phyloP scores from a whole-genome alignment of 352 stramenopile species.

The Phytophthora megakarya region DNA sequence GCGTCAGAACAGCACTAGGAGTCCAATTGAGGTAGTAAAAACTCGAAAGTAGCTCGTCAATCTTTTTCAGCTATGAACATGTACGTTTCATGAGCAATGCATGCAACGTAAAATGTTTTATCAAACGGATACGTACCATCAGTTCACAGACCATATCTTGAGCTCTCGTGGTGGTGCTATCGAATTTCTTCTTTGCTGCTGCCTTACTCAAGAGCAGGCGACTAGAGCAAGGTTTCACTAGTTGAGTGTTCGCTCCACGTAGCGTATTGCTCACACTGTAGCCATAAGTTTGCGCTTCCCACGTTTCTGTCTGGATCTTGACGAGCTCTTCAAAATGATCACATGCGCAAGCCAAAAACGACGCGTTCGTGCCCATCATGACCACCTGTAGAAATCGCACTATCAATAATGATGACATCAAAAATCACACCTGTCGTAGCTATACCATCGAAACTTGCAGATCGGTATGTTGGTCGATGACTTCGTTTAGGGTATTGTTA shows the following conservation, averaged over 20 bases:
- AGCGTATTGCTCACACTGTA: conserved; percentile 77
- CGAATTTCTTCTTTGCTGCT: conserved; percentile 81
- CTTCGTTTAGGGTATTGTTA: conserved; percentile 76
- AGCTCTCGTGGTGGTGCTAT: conserved; percentile 75
- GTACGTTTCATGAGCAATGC: neutral
- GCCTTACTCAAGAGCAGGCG: conserved; percentile 60
- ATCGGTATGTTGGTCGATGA: conserved; percentile 75
- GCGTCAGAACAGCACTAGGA: conserved; percentile 52
- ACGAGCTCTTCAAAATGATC: conserved; percentile 68
- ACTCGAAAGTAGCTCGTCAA: conserved; percentile 73
- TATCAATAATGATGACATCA: neutral
- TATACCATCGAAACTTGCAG: conserved; percentile 77
- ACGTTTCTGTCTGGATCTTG: conserved; percentile 69
- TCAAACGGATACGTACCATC: conserved; percentile 51
- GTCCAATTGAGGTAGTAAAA: conserved; percentile 86
- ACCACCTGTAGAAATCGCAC: conserved; percentile 42
- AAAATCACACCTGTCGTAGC: neutral
- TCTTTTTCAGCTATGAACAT: conserved; percentile 72
- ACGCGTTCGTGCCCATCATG: conserved; percentile 76
- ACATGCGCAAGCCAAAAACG: conserved; percentile 68
- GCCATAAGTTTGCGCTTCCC: conserved; percentile 70
- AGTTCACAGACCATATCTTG: conserved; percentile 87
- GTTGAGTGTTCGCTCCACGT: conserved; percentile 35
- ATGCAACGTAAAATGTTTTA: neutral
- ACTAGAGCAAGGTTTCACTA: conserved; percentile 58